phyloP scores from a whole-genome alignment of 1,284 basidiomycete species.

The Heterobasidion occidentale region DNA sequence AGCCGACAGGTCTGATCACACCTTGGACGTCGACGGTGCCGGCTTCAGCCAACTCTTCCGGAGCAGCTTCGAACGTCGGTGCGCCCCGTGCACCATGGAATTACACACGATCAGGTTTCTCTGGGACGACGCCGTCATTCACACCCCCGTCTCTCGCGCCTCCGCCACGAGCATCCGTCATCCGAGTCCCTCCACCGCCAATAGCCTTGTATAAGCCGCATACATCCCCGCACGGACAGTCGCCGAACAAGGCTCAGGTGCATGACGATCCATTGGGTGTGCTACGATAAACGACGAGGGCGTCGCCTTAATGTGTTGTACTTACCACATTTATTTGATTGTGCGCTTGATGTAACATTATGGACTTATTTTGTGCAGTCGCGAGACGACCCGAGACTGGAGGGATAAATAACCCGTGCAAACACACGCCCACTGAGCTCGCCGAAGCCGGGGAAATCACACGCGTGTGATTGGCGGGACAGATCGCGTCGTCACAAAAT shows the following conservation, averaged over 20 bases:
- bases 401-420: neutral
- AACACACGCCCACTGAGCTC: neutral
- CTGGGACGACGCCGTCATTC: slow-evolving; percentile 16
- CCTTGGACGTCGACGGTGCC: slow-evolving; percentile 9
- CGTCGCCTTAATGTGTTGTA: neutral
- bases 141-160: slow-evolving; percentile 17
- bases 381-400: too few relatives aligned
- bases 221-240: slow-evolving; percentile 26
- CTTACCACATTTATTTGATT: neutral
- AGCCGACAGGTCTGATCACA: neutral
- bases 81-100: slow-evolving; percentile 38
- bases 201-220: slow-evolving; percentile 10
- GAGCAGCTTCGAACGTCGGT: slow-evolving; percentile 10
- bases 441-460: slow-evolving; percentile 23
- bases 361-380: too few relatives aligned
- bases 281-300: slow-evolving; percentile 21
- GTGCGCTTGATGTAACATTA: neutral
- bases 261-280: slow-evolving; percentile 62
- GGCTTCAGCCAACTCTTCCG: neutral
- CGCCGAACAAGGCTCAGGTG: slow-evolving; percentile 20
- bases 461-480: slow-evolving; percentile 28
- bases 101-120: slow-evolving; percentile 45
- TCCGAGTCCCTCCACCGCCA: slow-evolving; percentile 16
- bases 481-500: neutral
- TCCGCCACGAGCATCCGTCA: slow-evolving; percentile 34